Conservation (phyloP, 1,139 yeast genomes). For the Yamadazyma conglobata region DNA sequence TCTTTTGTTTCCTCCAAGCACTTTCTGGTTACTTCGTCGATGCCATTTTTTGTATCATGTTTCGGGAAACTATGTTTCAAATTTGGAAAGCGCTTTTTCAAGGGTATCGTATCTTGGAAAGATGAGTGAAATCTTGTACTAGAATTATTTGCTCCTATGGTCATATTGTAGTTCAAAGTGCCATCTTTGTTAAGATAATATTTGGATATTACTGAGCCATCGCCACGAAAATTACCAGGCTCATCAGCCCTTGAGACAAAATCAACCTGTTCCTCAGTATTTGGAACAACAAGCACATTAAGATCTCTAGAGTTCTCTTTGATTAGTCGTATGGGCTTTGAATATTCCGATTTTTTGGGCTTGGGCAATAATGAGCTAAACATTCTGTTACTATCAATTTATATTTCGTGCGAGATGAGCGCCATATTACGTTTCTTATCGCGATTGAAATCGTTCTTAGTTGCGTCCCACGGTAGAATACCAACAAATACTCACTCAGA, state of each 20-base stretch:
- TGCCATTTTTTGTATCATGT: conserved; percentile 23
- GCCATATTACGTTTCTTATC: too few species aligned
- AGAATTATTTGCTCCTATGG: conserved; percentile 18
- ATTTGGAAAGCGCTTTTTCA: conserved; percentile 37
- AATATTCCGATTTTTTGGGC: conserved; percentile 25
- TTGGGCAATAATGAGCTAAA: conserved; percentile 32
- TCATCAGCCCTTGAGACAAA: conserved; percentile 1
- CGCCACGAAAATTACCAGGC: background rate
- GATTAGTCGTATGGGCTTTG: conserved; percentile 7
- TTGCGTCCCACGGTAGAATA: too few species aligned
- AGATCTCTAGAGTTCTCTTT: conserved; percentile 1
- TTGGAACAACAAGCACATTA: conserved; percentile 7
- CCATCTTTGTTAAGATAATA: conserved; percentile 28
- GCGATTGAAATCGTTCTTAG: too few species aligned
- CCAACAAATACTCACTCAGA: too few species aligned
- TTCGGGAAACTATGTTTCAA: conserved; percentile 42
- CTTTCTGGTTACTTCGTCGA: conserved; percentile 25
- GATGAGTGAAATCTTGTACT: conserved; percentile 23
- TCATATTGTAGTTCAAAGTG: conserved; percentile 24
- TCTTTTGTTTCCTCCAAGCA: conserved; percentile 29
- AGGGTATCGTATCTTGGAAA: conserved; percentile 40
- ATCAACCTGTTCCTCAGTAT: background rate
- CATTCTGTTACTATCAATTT: too few species aligned
- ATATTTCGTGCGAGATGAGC: too few species aligned
- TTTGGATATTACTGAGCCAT: conserved; percentile 12